A percentile compares a stretch with the other conserved stretches of the same genome.
phyloP scores from a whole-genome alignment of 768 basidiomycete genomes.

The Suillus americanus region DNA sequence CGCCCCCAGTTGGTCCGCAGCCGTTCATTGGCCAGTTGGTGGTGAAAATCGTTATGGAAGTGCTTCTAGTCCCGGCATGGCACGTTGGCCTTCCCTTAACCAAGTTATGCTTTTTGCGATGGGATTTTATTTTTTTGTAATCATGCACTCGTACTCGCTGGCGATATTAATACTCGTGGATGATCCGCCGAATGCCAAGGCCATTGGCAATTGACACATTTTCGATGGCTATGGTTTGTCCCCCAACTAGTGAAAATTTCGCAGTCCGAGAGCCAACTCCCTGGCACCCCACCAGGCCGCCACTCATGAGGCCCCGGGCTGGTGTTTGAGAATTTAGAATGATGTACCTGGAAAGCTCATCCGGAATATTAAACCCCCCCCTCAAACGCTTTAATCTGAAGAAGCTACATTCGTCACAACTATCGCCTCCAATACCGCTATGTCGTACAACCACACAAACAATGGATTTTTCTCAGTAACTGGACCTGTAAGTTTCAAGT shows the following conservation, averaged over 20 bases:
- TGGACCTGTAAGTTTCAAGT: not conserved
- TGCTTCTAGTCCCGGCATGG: not conserved
- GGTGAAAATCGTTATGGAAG: not conserved
- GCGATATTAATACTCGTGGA: not conserved
- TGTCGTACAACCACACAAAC: not conserved
- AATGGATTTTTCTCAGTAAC: not conserved
- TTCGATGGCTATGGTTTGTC: not conserved
- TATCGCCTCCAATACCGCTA: not conserved
- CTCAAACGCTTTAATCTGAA: not conserved
- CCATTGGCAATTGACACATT: not conserved
- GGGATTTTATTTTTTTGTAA: not conserved
- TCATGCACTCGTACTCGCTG: not conserved
- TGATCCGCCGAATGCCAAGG: not conserved
- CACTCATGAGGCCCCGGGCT: not conserved
- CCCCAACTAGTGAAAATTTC: not conserved
- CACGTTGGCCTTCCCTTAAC: not conserved
- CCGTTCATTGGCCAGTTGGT: not conserved
- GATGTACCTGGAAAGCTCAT: not conserved
- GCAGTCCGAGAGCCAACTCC: accelerated
- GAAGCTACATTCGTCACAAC: not conserved
- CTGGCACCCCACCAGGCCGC: not conserved
- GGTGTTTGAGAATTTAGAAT: not conserved
- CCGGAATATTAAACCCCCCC: not conserved
- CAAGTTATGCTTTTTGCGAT: not conserved
- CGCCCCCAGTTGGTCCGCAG: not conserved